These are phyloP conservation scores for Ottelia alismoides DNA, from an alignment of 106 monocot species.

Conservation along the genomic window DNA sequence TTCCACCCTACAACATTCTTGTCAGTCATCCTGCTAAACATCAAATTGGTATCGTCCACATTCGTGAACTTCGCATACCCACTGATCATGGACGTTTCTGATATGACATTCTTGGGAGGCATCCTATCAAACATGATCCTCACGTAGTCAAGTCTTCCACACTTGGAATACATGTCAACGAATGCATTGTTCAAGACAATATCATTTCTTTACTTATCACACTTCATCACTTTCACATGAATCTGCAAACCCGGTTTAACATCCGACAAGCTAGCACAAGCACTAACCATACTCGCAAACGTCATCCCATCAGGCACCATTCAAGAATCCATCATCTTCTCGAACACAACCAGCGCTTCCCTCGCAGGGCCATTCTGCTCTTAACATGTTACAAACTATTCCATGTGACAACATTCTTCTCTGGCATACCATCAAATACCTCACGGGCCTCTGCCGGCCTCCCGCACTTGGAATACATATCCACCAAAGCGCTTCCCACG, in stretches of 20 bases:
- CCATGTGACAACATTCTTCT: slow-evolving; percentile 55
- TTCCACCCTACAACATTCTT: slow-evolving; percentile 70
- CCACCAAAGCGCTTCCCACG: slow-evolving; percentile 52
- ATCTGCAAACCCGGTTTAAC: slow-evolving; percentile 43
- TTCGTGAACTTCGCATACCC: slow-evolving; percentile 43
- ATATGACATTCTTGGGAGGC: slow-evolving; percentile 34
- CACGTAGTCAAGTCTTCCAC: slow-evolving; percentile 35
- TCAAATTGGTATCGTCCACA: slow-evolving; percentile 26
- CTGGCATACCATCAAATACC: slow-evolving; percentile 43
- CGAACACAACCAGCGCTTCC: slow-evolving; percentile 28
- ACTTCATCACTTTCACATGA: slow-evolving; percentile 28
- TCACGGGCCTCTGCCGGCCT: slow-evolving; percentile 25
- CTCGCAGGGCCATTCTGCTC: slow-evolving; percentile 58
- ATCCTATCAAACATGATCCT: slow-evolving; percentile 55
- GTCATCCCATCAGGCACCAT: slow-evolving; percentile 49
- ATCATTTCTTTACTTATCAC: slow-evolving; percentile 27
- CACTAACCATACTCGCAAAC: slow-evolving; percentile 62
- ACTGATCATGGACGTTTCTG: slow-evolving; percentile 54
- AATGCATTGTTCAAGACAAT: slow-evolving; percentile 52
- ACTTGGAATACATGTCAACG: slow-evolving; percentile 83
- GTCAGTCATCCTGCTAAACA: slow-evolving; percentile 48
- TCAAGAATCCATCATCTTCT: slow-evolving; percentile 35
- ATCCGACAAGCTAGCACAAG: slow-evolving; percentile 42
- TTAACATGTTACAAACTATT: slow-evolving; percentile 62
- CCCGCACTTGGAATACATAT: slow-evolving; percentile 65